Evolutionary conservation across 768 basidiomycete species (phyloP).

Genomic region (Leucosporidium yakuticum): DNA sequence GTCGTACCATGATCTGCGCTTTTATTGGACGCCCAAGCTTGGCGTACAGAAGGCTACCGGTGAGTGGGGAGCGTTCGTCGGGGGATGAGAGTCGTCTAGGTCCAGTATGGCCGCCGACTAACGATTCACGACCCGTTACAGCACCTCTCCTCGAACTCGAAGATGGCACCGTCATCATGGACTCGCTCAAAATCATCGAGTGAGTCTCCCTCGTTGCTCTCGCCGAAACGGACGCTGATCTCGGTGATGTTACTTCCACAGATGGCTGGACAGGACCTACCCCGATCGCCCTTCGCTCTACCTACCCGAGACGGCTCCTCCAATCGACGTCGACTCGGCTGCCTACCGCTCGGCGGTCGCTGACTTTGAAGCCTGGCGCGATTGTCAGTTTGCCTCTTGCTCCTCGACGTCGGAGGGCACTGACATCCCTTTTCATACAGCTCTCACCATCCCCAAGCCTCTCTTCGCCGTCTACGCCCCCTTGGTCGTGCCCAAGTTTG

Average conservation of each 20-base stretch:
- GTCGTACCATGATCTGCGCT: background rate
- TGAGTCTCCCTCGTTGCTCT: too few species aligned
- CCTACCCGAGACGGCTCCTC: background rate
- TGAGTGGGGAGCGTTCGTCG: background rate
- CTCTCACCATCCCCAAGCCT: background rate
- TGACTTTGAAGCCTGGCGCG: background rate
- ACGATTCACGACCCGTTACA: background rate
- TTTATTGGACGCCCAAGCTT: background rate
- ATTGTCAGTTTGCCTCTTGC: background rate
- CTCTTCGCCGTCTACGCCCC: background rate
- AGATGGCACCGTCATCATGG: background rate
- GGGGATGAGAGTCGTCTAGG: background rate
- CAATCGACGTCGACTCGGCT: background rate
- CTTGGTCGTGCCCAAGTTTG: background rate
- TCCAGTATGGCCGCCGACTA: background rate
- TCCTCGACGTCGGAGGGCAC: background rate
- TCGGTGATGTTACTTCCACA: too few species aligned
- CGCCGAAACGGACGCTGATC: too few species aligned
- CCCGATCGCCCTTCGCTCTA: background rate
- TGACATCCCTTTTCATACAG: background rate
- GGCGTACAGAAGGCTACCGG: background rate
- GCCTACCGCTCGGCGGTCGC: background rate
- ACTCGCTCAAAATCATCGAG: background rate
- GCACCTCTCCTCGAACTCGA: background rate
- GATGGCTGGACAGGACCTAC: background rate